Evolutionary conservation across 768 basidiomycete species (phyloP).

Genomic region (Pisolithus microcarpus): DNA sequence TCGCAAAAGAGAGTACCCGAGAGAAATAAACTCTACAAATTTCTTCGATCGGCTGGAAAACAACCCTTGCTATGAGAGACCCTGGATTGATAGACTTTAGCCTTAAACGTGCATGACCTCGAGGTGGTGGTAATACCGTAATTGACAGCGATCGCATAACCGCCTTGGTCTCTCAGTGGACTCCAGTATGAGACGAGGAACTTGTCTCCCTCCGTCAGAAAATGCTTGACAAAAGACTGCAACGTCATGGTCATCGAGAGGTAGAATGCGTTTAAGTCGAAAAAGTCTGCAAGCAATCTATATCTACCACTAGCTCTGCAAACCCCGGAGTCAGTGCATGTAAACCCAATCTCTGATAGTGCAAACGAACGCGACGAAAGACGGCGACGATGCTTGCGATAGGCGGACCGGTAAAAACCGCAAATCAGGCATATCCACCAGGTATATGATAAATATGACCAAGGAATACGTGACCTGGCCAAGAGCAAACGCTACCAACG

Average conservation of each 20-base stretch:
- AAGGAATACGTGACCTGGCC: constrained; percentile 77
- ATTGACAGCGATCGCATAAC: constrained; percentile 92
- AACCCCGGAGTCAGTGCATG: neutral
- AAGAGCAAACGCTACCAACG: constrained; percentile 76
- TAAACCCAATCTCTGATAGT: neutral
- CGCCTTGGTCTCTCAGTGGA: constrained; percentile 81
- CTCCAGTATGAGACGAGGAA: constrained; percentile 81
- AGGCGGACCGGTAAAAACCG: constrained; percentile 28
- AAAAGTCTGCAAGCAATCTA: constrained; percentile 23
- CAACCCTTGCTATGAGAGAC: constrained; percentile 83
- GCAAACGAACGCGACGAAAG: constrained; percentile 13
- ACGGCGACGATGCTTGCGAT: constrained; percentile 11
- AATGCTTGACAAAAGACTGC: constrained; percentile 88
- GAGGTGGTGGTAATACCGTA: constrained; percentile 55
- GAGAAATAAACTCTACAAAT: constrained; percentile 87
- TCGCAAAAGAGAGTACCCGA: constrained; percentile 36
- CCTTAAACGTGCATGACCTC: neutral
- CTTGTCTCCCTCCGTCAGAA: constrained; percentile 94
- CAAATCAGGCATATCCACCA: constrained; percentile 31
- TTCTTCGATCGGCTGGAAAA: constrained; percentile 96
- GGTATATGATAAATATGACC: constrained; percentile 51
- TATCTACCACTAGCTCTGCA: constrained; percentile 4
- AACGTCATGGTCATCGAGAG: constrained; percentile 79
- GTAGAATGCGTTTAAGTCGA: constrained; percentile 42
- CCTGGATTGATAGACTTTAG: constrained; percentile 39